A percentile compares a stretch with the other conserved stretches of the same genome.
phyloP scores from a whole-genome alignment of 2,329 filamentous ascomycete species.

The Geosmithia flava region DNA sequence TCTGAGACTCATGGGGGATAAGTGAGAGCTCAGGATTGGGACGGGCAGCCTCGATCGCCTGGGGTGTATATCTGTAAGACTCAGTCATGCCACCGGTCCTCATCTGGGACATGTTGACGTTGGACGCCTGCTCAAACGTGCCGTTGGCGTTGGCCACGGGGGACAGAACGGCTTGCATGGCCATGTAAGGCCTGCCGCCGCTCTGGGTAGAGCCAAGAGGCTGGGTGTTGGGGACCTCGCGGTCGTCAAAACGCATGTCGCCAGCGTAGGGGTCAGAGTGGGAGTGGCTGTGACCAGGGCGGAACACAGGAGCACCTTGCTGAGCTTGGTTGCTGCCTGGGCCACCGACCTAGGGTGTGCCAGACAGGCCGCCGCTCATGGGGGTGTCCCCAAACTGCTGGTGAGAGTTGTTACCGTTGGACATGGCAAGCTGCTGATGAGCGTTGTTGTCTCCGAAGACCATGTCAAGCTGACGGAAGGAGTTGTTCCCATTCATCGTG shows the following conservation, averaged over 20 bases:
- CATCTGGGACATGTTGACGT: neutral
- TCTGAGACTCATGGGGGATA: constrained; percentile 3
- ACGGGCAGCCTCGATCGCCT: constrained; percentile 9
- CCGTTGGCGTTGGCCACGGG: neutral
- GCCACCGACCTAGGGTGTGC: constrained; percentile 2
- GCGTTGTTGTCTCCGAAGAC: too few species aligned
- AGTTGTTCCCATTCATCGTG: too few species aligned
- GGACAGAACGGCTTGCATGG: neutral
- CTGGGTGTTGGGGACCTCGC: neutral
- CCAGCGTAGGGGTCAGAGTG: neutral
- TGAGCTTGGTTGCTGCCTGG: neutral
- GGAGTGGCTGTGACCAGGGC: neutral
- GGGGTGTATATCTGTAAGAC: constrained; percentile 28
- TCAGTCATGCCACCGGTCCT: constrained; percentile 15
- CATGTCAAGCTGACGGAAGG: too few species aligned
- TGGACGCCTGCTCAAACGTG: neutral
- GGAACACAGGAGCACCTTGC: neutral
- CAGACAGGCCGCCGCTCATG: neutral
- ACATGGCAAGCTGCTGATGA: too few species aligned
- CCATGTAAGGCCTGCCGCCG: too few species aligned
- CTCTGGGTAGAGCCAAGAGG: neutral
- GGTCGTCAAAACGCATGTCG: neutral
- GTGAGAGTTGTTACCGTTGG: too few species aligned
- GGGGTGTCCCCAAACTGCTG: too few species aligned
- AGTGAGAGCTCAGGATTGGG: constrained; percentile 13